Evolutionary conservation across 2,329 filamentous ascomycete genomes (phyloP), one percentile per base, ranked within the genome.

Genomic region (Fusarium nygamai): DNA sequence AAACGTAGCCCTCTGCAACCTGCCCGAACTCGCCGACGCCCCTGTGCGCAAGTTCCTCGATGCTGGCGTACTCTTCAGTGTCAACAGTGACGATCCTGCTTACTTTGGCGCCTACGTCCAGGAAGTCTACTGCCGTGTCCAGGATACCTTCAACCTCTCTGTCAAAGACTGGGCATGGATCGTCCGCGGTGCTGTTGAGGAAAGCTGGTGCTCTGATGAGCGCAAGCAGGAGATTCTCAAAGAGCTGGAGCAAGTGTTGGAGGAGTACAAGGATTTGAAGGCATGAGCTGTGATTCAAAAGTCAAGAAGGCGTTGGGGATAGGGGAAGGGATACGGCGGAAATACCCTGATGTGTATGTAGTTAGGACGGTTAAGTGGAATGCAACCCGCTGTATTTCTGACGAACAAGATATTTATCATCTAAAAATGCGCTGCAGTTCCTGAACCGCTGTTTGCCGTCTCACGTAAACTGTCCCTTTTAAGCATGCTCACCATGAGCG

Each of bases 81-180:
- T 94, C 80, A 94, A 94, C 81, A 92, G 90, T 74, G 92, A 94
- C 78, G 92, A 94, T 78, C 92, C 92, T 67, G 92, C 91, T 17
- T 94, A 94, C 79, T 95, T 95, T 83, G 92, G 92, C 7, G 91
- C 90, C 0, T 94, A 94, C 81, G 89, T 95, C 61, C 83, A 93
- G 59, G 92, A 93, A 76, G 94, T 94, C 75, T 95, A 79, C 67
- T 92, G 90, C 76, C 91, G 91, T 3, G 91, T 95, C 36, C 92
- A 95, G 81, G 91, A 94, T 47, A 90, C 91, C 2, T 94, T 94
- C 80, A 79, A 83, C 8, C 81, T 95, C 73, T 86, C 81, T 29
- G 82, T 91, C 8, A 81, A 83, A n/a, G 92, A 95, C 61, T 95
- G 93, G 93, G 86, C 84, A 73, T 82, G 78, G 11, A 92, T 95